Evolutionary conservation across 2,329 filamentous ascomycete species (phyloP).

Genomic region (Diaporthe citrichinensis): DNA sequence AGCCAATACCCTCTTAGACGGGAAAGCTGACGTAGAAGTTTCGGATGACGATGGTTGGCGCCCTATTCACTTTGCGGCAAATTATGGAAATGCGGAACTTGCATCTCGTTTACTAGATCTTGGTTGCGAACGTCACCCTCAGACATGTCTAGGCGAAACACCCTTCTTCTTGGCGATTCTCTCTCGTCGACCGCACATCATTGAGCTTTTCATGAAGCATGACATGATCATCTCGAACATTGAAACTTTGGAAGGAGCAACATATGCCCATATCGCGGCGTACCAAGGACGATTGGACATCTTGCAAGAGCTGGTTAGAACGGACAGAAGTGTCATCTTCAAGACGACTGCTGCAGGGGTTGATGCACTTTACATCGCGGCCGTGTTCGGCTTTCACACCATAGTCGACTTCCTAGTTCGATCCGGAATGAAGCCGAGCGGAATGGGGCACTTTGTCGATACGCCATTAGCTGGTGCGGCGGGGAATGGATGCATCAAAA

Average conservation of each 20-base stretch:
- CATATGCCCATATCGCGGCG: neutral
- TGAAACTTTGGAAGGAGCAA: neutral
- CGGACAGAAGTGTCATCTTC: neutral
- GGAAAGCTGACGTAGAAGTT: neutral
- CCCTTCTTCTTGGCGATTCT: neutral
- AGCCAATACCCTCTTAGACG: neutral
- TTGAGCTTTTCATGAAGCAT: neutral
- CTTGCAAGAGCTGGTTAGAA: neutral
- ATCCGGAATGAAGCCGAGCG: neutral
- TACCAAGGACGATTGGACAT: neutral
- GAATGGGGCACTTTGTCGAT: neutral
- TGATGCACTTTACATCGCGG: neutral
- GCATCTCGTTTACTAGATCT: neutral
- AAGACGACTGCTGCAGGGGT: neutral
- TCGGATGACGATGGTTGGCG: neutral
- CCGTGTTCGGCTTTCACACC: neutral
- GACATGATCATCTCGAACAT: neutral
- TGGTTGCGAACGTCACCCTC: neutral
- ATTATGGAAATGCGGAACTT: neutral
- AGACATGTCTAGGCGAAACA: neutral
- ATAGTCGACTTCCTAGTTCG: neutral
- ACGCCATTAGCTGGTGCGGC: neutral
- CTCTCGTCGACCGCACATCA: neutral
- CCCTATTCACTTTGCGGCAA: neutral
- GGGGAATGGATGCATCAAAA: neutral